Evolutionary conservation across 768 basidiomycete species (phyloP).

Genomic region (Trametes punicea): DNA sequence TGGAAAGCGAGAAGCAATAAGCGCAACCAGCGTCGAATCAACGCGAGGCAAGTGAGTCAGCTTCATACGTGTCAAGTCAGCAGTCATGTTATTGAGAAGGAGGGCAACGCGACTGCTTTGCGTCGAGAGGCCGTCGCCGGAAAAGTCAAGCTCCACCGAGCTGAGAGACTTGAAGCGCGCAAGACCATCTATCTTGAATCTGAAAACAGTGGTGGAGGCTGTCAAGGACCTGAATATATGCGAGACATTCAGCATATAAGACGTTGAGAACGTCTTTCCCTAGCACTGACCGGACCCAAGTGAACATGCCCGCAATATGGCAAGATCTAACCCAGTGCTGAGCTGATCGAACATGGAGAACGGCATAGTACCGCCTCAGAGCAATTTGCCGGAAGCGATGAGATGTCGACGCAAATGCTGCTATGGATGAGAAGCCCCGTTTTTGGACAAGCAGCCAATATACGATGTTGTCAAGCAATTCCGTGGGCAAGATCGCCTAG

Average conservation of each 20-base stretch:
- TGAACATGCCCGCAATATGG: slow-evolving; percentile 21
- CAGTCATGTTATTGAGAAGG: slow-evolving; percentile 28
- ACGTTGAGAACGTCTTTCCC: neutral
- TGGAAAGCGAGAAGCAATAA: slow-evolving; percentile 47
- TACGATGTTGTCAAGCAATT: slow-evolving; percentile 29
- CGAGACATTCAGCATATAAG: slow-evolving; percentile 16
- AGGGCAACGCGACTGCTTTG: slow-evolving; percentile 22
- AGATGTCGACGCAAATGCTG: slow-evolving; percentile 27
- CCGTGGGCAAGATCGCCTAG: slow-evolving; percentile 14
- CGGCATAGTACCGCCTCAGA: slow-evolving; percentile 28
- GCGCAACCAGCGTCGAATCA: slow-evolving; percentile 43
- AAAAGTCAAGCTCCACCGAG: slow-evolving; percentile 22
- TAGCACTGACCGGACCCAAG: slow-evolving; percentile 30
- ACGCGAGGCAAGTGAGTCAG: slow-evolving; percentile 58
- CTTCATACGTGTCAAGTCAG: slow-evolving; percentile 44
- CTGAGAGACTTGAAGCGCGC: slow-evolving; percentile 1
- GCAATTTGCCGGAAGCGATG: slow-evolving; percentile 29
- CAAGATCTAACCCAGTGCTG: slow-evolving; percentile 16
- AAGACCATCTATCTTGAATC: slow-evolving; percentile 3
- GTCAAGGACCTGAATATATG: slow-evolving; percentile 22
- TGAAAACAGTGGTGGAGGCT: slow-evolving; percentile 13
- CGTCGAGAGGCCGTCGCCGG: slow-evolving; percentile 22
- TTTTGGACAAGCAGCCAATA: slow-evolving; percentile 17
- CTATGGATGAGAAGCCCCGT: slow-evolving; percentile 25
- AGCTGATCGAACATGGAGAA: slow-evolving; percentile 17